Conservation (phyloP, 345 rosid genomes). For the Diplotaxis tenuifolia region DNA sequence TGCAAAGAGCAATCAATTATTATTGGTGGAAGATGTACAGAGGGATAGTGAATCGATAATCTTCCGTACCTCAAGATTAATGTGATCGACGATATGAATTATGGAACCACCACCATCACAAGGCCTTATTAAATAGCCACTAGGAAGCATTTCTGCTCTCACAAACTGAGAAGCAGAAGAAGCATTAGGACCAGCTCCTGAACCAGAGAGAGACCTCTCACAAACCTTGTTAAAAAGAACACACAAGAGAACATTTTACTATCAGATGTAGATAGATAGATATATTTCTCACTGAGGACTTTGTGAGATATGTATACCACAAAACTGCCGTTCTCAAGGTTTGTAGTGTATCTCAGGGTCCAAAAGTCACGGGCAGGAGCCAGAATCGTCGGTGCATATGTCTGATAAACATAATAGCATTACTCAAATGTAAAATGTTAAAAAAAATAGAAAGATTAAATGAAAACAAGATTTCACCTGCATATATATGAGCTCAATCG, state of each 20-base stretch:
- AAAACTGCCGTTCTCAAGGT: constrained; percentile 92
- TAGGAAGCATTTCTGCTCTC: constrained; percentile 93
- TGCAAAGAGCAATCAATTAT: constrained; percentile 21
- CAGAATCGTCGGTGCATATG: constrained; percentile 91
- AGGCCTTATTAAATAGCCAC: constrained; percentile 92
- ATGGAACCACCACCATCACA: constrained; percentile 99
- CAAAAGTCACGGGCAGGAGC: constrained; percentile 99
- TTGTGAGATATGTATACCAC: constrained; percentile 56
- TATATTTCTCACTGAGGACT: background rate
- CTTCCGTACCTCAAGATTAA: constrained; percentile 75
- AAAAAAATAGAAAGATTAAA: background rate
- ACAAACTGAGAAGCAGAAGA: constrained; percentile 83
- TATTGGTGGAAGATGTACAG: background rate
- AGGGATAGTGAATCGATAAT: background rate
- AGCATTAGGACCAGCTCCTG: constrained; percentile 86
- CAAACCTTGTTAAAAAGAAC: constrained; percentile 55
- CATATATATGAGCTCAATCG: constrained; percentile 88
- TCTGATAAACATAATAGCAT: constrained; percentile 40
- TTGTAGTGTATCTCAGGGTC: constrained; percentile 93
- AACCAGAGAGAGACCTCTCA: constrained; percentile 96
- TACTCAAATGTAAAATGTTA: constrained; percentile 11
- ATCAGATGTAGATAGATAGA: background rate
- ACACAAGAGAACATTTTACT: background rate
- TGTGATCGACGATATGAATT: constrained; percentile 94
- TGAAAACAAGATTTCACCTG: constrained; percentile 53